phyloP scores from a whole-genome alignment of 352 stramenopile species.

The Globisporangium paroecandrum region DNA sequence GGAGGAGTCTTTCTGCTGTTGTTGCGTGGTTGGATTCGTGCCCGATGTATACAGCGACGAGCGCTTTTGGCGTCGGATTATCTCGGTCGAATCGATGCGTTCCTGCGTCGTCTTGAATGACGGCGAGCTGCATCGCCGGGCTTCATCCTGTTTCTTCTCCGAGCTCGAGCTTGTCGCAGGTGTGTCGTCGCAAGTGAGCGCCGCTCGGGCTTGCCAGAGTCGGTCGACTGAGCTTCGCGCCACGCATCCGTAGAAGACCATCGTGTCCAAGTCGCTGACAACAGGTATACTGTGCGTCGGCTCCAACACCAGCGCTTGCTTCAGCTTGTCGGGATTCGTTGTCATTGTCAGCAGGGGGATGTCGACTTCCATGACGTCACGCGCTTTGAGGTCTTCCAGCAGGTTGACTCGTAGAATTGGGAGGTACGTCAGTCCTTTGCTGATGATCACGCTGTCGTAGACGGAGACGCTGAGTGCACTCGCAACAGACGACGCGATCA shows the following conservation, averaged over 20 bases:
- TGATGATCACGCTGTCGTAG: slow-evolving; percentile 60
- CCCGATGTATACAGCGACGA: background rate
- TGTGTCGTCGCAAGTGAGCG: background rate
- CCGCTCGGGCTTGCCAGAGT: background rate
- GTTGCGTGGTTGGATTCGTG: background rate
- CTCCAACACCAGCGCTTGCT: slow-evolving; percentile 22
- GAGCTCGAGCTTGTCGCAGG: background rate
- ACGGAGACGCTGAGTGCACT: slow-evolving; percentile 55
- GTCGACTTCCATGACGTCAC: slow-evolving; percentile 52
- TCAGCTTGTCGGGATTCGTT: slow-evolving; percentile 31
- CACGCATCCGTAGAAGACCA: slow-evolving; percentile 51
- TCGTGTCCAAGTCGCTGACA: slow-evolving; percentile 33
- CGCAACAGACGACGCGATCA: slow-evolving; percentile 45
- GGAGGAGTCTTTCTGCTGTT: background rate
- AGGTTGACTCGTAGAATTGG: slow-evolving; percentile 49
- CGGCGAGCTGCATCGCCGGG: slow-evolving; percentile 8
- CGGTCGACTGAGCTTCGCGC: slow-evolving; percentile 19
- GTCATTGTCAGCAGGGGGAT: slow-evolving; percentile 39
- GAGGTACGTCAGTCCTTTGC: slow-evolving; percentile 52
- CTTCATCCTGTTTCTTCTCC: slow-evolving; percentile 15
- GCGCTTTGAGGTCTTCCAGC: slow-evolving; percentile 36
- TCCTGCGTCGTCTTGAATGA: background rate
- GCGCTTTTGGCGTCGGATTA: slow-evolving; percentile 3
- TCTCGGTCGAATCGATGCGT: background rate
- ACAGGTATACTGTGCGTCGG: slow-evolving; percentile 30